Evolutionary conservation across 2,329 filamentous ascomycete species (phyloP), one percentile per base, ranked within the genome.

Genomic region (Stemphylium vesicarium): DNA sequence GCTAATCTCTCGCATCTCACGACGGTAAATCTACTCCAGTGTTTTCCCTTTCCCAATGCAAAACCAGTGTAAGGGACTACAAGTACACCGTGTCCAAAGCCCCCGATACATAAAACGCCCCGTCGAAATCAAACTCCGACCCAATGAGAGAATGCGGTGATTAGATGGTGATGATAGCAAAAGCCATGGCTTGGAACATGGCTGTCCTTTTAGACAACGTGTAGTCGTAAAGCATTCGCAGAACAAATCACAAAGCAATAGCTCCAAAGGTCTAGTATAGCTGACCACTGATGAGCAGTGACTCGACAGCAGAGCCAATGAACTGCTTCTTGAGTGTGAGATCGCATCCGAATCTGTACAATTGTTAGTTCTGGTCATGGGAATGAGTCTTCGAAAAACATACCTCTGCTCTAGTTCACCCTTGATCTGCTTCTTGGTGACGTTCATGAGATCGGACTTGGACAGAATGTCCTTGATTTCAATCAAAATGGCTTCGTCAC

Each of bases 341-440:
- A 55, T 88, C 85, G 60, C 96, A 88, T 58, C 90, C 91, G 71
- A 99, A 99, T 59, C 74, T 74, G 42, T 16, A n/a, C 11, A 4
- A 15, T 36, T 33, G 59, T 72, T 66, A 72, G 68, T 53, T 18
- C 26, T 37, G 18, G 11, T 26, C 9, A 7, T 24, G 13, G 32
- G 1, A 18, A 10, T 3, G 36, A 13, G 36, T 35, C n/a, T 20
- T 7, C 9, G 44, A 32, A 18, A 5, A 46, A 68, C 70, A 57
- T 66, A 75, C 73, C 93, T 85, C 70, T 87, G 86, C 82, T 99
- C 95, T 53, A 99, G 80, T 80, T 99, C 95, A 65, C 85, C 79
- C 84, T 98, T 98, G 78, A 99, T 90, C 68, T 90, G 92, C 86
- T 99, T 99, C 87, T 99, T 99, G 63, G 95, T 99, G 38, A 99